These are phyloP conservation scores for Malus hybrid DNA, from an alignment of 331 rosid species.

Conservation along the genomic window DNA sequence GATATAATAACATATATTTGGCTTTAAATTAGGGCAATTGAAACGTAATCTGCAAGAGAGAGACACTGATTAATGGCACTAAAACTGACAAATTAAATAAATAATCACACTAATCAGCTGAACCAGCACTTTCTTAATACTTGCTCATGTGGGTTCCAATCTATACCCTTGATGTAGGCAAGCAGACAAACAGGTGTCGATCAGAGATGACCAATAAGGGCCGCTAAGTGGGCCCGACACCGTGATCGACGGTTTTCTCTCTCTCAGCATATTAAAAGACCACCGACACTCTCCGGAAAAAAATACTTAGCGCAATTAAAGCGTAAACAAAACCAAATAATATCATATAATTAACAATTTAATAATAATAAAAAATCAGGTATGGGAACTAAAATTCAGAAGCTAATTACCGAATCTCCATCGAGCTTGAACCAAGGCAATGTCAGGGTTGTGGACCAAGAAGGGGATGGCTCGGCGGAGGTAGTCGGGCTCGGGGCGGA, in stretches of 20 bases:
- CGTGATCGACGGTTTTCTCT: constrained; percentile 41
- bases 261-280: constrained; percentile 3
- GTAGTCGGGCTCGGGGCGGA: constrained; percentile 76
- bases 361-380: not conserved
- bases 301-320: constrained; percentile 1
- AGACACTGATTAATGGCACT: not conserved
- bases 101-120: not conserved
- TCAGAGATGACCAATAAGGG: constrained; percentile 8
- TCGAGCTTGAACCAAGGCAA: constrained; percentile 85
- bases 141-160: constrained; percentile 3
- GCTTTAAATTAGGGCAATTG: too few relatives aligned
- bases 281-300: constrained; percentile 30
- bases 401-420: constrained; percentile 74
- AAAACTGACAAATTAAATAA: not conserved
- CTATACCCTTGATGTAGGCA: not conserved
- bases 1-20: too few relatives aligned
- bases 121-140: not conserved
- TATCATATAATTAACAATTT: not conserved
- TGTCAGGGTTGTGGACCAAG: constrained; percentile 55
- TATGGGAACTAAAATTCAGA: too few relatives aligned
- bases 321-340: not conserved
- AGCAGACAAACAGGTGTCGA: constrained; percentile 15
- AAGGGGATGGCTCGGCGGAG: constrained; percentile 70
- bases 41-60: not conserved
- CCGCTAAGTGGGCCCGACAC: constrained; percentile 24